phyloP scores from a whole-genome alignment of 257 asterid species.

The Nicotiana otophora region DNA sequence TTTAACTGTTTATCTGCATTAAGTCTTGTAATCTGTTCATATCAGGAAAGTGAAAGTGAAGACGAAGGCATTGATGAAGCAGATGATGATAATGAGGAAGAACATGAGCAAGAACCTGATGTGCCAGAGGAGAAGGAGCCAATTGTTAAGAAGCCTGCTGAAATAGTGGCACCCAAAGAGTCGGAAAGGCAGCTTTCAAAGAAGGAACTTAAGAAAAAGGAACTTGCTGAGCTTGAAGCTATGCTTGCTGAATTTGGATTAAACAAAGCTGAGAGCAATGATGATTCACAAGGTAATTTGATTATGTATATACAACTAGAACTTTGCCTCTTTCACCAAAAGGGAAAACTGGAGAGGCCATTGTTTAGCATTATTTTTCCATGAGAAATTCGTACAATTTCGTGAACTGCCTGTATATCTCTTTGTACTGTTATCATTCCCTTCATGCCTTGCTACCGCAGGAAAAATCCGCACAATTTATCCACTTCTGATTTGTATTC shows the following conservation, averaged over 20 bases:
- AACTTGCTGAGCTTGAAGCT: constrained; percentile 93
- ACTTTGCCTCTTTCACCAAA: neutral
- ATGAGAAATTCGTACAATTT: neutral
- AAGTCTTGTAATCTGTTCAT: constrained; percentile 1
- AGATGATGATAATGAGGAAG: constrained; percentile 68
- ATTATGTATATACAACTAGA: neutral
- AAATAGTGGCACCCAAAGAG: constrained; percentile 59
- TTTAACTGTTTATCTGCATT: neutral
- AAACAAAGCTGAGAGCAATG: constrained; percentile 42
- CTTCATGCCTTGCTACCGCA: neutral
- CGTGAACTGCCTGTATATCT: neutral
- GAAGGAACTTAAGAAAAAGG: constrained; percentile 93
- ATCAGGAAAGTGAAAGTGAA: constrained; percentile 45
- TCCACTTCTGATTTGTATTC: constrained; percentile 3
- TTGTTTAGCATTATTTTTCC: neutral
- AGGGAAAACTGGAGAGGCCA: neutral
- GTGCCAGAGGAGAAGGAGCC: constrained; percentile 46
- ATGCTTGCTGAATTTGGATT: constrained; percentile 82
- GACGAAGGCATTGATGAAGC: constrained; percentile 39
- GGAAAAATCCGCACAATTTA: neutral
- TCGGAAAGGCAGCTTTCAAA: constrained; percentile 87
- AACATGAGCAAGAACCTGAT: constrained; percentile 66
- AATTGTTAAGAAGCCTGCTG: constrained; percentile 35
- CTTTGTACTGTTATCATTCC: neutral
- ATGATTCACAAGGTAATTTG: constrained; percentile 52